Evolutionary conservation across 2,329 filamentous ascomycete genomes (phyloP).

Genomic region (Endoconidiophora polonica): DNA sequence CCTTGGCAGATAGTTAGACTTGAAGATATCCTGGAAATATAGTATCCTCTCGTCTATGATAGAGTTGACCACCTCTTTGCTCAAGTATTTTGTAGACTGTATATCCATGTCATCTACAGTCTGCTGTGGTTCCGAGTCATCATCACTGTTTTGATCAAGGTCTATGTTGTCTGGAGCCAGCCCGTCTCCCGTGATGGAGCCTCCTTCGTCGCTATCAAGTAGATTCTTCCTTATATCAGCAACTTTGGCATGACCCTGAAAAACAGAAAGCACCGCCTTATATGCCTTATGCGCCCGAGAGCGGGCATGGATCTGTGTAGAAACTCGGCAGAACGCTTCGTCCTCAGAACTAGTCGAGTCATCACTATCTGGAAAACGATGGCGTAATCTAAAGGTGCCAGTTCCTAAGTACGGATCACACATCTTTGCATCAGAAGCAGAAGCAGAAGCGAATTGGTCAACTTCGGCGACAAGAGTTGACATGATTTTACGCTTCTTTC

Average conservation of each 20-base stretch:
- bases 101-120: slow-evolving; percentile 35
- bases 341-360: slow-evolving; percentile 11
- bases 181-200: slow-evolving; percentile 5
- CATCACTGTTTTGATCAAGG: slow-evolving; percentile 22
- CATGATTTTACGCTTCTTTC: background rate
- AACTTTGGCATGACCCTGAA: slow-evolving; percentile 17
- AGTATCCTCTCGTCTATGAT: slow-evolving; percentile 10
- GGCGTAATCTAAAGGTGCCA: slow-evolving; percentile 1
- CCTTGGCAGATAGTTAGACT: slow-evolving; percentile 5
- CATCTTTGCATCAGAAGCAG: background rate
- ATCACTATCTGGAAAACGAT: slow-evolving; percentile 7
- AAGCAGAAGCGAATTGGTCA: too few species aligned
- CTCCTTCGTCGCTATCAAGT: slow-evolving; percentile 11
- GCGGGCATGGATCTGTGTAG: slow-evolving; percentile 20
- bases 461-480: background rate
- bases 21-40: slow-evolving; percentile 4
- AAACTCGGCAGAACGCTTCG: slow-evolving; percentile 18
- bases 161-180: slow-evolving; percentile 13
- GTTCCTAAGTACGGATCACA: slow-evolving; percentile 15
- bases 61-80: slow-evolving; percentile 3
- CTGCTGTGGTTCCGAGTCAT: slow-evolving; percentile 24
- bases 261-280: slow-evolving; percentile 24
- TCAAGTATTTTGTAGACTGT: slow-evolving; percentile 18
- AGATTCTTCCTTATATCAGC: slow-evolving; percentile 11
- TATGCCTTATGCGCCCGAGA: slow-evolving; percentile 30